Evolutionary conservation across 345 rosid genomes (phyloP).

Genomic region (Populus pruinosa): DNA sequence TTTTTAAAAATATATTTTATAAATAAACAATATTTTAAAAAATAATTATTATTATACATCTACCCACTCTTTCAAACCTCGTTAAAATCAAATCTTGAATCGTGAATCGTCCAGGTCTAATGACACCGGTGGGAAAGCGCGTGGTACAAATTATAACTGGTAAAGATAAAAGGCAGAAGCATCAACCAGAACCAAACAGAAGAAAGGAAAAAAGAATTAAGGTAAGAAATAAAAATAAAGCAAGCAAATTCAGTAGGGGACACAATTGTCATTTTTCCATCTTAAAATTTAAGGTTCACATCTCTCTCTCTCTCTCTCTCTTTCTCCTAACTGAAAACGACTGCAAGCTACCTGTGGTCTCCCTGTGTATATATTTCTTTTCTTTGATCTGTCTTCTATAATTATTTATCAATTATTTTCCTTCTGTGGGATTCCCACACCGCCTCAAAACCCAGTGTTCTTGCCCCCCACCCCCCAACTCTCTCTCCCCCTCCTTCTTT

Average conservation of each 20-base stretch:
- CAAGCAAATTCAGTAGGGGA: slow-evolving; percentile 10
- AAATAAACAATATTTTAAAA: too few relatives aligned
- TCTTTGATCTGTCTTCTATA: not conserved
- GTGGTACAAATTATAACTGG: not conserved
- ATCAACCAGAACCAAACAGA: slow-evolving; percentile 27
- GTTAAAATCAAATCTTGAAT: too few relatives aligned
- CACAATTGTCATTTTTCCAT: slow-evolving; percentile 34
- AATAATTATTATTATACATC: too few relatives aligned
- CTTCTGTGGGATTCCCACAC: slow-evolving; percentile 27
- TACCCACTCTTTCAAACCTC: too few relatives aligned
- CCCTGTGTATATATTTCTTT: slow-evolving; percentile 29
- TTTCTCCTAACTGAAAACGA: slow-evolving; percentile 61
- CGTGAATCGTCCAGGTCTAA: too few relatives aligned
- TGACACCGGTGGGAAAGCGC: not conserved
- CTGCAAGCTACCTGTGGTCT: slow-evolving; percentile 87
- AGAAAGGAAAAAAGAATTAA: not conserved
- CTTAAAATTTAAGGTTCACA: slow-evolving; percentile 50
- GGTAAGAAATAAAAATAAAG: not conserved
- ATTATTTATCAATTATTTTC: not conserved
- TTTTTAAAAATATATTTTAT: too few relatives aligned
- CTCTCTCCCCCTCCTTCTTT: not conserved
- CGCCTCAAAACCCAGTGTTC: slow-evolving; percentile 21
- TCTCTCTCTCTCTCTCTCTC: slow-evolving; percentile 20
- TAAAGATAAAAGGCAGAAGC: not conserved
- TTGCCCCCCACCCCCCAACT: slow-evolving; percentile 1